Percentiles rank a stretch among this genome's conserved stretches.
Evolutionary conservation across 2,329 filamentous ascomycete genomes (phyloP).

Genomic region (Sporothrix brunneoviolacea): DNA sequence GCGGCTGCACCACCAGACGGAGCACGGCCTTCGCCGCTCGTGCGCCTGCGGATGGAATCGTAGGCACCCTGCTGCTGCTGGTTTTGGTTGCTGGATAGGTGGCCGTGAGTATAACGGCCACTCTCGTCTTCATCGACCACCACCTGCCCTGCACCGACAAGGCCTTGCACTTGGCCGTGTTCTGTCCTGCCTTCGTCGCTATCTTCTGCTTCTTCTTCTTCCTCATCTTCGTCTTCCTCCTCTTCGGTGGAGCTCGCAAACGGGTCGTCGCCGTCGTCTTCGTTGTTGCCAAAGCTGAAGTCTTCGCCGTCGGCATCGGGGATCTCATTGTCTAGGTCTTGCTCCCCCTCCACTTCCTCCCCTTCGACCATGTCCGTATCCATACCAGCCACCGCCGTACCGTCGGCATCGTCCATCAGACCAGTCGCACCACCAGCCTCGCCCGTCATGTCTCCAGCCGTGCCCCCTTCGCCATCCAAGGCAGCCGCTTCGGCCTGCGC

Average conservation of each 20-base stretch:
- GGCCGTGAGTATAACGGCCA: not conserved
- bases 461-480: constrained; percentile 32
- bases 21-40: too few species aligned
- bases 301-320: constrained; percentile 56
- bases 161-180: not conserved
- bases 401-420: constrained; percentile 35
- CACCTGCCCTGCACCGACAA: too few species aligned
- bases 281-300: constrained; percentile 42
- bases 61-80: not conserved
- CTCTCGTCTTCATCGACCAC: not conserved
- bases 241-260: constrained; percentile 22
- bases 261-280: constrained; percentile 33
- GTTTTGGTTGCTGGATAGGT: too few species aligned
- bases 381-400: constrained; percentile 33
- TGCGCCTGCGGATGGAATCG: too few species aligned
- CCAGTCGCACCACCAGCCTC: constrained; percentile 59
- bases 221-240: constrained; percentile 37
- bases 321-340: constrained; percentile 67
- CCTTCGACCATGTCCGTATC: constrained; percentile 41
- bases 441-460: constrained; percentile 53
- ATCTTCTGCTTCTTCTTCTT: constrained; percentile 34
- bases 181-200: constrained; percentile 31
- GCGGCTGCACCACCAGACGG: too few species aligned
- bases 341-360: constrained; percentile 47
- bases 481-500: constrained; percentile 47